Conservation (phyloP, 202 grass and related monocot species). For the Zoysia matrella region DNA sequence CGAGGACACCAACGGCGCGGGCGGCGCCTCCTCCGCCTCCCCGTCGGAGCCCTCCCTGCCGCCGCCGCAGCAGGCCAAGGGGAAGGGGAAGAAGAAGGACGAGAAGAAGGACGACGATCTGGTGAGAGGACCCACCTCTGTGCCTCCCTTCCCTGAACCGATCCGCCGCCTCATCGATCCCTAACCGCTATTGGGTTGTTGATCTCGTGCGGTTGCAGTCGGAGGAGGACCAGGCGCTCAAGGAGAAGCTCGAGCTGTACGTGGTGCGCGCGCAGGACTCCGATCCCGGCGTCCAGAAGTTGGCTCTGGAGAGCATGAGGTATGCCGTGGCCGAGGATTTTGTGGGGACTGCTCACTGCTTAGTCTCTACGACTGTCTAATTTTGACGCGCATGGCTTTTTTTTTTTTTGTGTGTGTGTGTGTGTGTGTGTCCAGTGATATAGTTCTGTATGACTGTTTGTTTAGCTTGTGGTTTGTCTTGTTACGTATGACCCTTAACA, state of each 20-base stretch:
- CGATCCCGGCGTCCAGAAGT: constrained; percentile 7
- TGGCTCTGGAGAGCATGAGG: constrained; percentile 78
- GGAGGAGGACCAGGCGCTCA: constrained; percentile 73
- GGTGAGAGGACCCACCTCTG: constrained; percentile 36
- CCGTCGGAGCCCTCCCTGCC: no score
- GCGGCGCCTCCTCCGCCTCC: no score
- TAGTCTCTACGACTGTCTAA: not conserved
- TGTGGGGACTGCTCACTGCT: not conserved
- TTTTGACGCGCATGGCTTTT: not conserved
- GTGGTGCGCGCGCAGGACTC: constrained; percentile 66
- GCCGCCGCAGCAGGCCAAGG: not conserved
- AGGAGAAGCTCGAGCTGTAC: constrained; percentile 72
- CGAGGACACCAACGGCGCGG: no score
- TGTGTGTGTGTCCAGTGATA: not conserved
- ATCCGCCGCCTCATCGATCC: not conserved
- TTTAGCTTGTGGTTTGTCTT: not conserved
- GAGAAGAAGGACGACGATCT: constrained; percentile 76
- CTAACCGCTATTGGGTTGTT: not conserved
- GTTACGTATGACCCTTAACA: no score
- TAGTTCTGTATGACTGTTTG: not conserved
- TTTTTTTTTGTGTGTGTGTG: not conserved
- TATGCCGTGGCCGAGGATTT: constrained; percentile 8
- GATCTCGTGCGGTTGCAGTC: constrained; percentile 43
- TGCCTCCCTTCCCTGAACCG: not conserved
- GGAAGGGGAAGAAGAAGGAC: constrained; percentile 66